Percentiles rank a stretch among this genome's conserved stretches.
These are phyloP conservation scores for Usnea hakonensis DNA, from an alignment of 495 filamentous ascomycete genomes.

Conservation along the genomic window DNA sequence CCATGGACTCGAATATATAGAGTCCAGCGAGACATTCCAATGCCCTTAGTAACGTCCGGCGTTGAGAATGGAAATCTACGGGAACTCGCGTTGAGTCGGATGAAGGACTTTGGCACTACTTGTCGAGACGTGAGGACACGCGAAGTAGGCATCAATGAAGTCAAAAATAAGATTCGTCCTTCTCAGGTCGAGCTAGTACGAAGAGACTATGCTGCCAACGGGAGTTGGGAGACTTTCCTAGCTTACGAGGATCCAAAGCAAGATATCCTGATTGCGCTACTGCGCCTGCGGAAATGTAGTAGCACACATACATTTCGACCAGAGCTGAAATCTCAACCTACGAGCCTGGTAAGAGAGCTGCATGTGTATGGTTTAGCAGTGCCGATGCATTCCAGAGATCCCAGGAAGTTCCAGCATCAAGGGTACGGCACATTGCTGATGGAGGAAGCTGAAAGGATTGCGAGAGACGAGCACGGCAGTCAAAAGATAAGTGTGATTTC, in stretches of 20 bases:
- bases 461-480: slow-evolving; percentile 86
- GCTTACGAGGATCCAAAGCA: slow-evolving; percentile 98
- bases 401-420: slow-evolving; percentile 95
- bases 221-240: slow-evolving; percentile 96
- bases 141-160: slow-evolving; percentile 96
- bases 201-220: slow-evolving; percentile 89
- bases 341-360: slow-evolving; percentile 85
- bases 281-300: slow-evolving; percentile 85
- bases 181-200: slow-evolving; percentile 96
- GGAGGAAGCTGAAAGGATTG: slow-evolving; percentile 96
- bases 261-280: slow-evolving; percentile 89
- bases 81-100: slow-evolving; percentile 82
- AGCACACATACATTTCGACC: slow-evolving; percentile 81
- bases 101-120: slow-evolving; percentile 98
- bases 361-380: slow-evolving; percentile 97
- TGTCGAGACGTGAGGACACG: slow-evolving; percentile 97
- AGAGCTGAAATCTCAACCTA: slow-evolving; percentile 77
- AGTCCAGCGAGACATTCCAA: slow-evolving; percentile 96
- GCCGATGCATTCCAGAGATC: slow-evolving; percentile 85
- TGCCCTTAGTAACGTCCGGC: slow-evolving; percentile 93
- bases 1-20: slow-evolving; percentile 99
- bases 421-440: slow-evolving; percentile 93
- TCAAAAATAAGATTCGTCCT: slow-evolving; percentile 95
- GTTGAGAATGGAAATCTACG: slow-evolving; percentile 97
- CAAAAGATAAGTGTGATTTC: slow-evolving; percentile 92